Percentiles rank a stretch among this genome's conserved stretches.
Evolutionary conservation across 805 yeast genomes (phyloP).

Genomic region (Lachancea nothofagi): DNA sequence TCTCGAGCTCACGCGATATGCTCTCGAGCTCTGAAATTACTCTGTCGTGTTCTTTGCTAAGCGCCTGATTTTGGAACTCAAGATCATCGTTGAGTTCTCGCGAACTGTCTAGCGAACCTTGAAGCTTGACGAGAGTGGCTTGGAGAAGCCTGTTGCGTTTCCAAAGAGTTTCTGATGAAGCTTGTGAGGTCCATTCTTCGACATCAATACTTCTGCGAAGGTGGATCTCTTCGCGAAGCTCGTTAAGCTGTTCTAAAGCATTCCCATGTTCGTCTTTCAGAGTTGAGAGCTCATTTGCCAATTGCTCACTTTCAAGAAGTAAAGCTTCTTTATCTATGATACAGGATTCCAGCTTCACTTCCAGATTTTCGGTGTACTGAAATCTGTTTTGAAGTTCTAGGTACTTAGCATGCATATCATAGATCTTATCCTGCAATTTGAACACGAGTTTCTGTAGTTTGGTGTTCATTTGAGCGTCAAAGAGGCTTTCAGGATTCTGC

Average conservation of each 20-base stretch:
- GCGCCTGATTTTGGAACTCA: conserved; percentile 24
- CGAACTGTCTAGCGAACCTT: background rate
- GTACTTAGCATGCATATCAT: conserved; percentile 28
- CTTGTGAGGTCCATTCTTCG: conserved; percentile 9
- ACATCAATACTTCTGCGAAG: conserved; percentile 15
- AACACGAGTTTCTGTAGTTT: conserved; percentile 33
- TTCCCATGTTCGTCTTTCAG: conserved; percentile 32
- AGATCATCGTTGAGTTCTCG: conserved; percentile 27
- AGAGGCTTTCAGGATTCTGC: background rate
- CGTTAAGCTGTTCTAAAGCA: conserved; percentile 31
- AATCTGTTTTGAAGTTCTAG: conserved; percentile 1
- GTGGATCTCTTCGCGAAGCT: conserved; percentile 31
- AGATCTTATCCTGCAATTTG: conserved; percentile 44
- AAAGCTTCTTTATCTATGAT: conserved; percentile 44
- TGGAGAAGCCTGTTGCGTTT: conserved; percentile 39
- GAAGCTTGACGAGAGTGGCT: conserved; percentile 33
- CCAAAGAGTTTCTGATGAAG: background rate
- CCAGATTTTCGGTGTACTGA: conserved; percentile 18
- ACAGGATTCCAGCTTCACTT: conserved; percentile 27
- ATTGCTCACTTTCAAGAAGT: conserved; percentile 31
- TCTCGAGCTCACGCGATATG: conserved; percentile 10
- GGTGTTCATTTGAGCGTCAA: conserved; percentile 6
- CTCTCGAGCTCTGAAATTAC: conserved; percentile 7
- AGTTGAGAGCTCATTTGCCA: conserved; percentile 26
- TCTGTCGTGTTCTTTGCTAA: conserved; percentile 13